Percentiles rank a stretch among this genome's conserved stretches.
These are phyloP conservation scores for Pichia membranifaciens DNA, from an alignment of 805 yeast species.

Conservation along the genomic window DNA sequence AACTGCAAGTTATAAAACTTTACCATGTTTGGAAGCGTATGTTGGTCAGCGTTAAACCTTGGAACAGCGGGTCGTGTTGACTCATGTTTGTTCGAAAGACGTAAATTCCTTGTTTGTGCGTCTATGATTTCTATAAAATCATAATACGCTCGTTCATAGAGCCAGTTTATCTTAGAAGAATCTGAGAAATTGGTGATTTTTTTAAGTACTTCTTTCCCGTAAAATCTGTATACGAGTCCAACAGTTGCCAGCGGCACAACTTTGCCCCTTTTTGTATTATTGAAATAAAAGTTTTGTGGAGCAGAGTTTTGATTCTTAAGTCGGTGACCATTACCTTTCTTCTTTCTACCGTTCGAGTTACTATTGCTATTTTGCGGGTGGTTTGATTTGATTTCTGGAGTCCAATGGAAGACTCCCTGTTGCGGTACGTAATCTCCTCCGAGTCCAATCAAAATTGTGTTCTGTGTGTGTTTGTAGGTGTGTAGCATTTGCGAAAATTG, in stretches of 20 bases:
- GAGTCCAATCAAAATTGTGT: not conserved
- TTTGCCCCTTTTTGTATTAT: slow-evolving; percentile 5
- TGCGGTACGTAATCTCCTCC: slow-evolving; percentile 3
- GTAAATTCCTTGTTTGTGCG: slow-evolving; percentile 76
- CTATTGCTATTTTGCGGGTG: not conserved
- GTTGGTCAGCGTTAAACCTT: slow-evolving; percentile 60
- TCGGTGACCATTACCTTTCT: not conserved
- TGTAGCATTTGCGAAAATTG: not conserved
- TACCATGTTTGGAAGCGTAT: slow-evolving; percentile 70
- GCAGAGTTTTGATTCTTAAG: not conserved
- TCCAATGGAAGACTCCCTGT: slow-evolving; percentile 2
- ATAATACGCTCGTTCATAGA: slow-evolving; percentile 69
- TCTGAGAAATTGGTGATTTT: slow-evolving; percentile 35
- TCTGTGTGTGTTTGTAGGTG: not conserved
- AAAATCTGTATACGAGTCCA: slow-evolving; percentile 83
- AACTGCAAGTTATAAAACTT: slow-evolving; percentile 75
- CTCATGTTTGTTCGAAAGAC: slow-evolving; percentile 49
- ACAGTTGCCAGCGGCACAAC: slow-evolving; percentile 60
- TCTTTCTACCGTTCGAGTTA: not conserved
- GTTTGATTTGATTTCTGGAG: not conserved
- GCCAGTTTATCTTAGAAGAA: slow-evolving; percentile 37
- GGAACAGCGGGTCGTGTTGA: slow-evolving; percentile 37
- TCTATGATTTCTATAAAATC: slow-evolving; percentile 86
- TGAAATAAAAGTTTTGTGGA: not conserved
- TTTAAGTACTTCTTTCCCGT: slow-evolving; percentile 60